Base-by-base conservation (phyloP, 1,284 basidiomycete species). In the Boletus smithii region DNA sequence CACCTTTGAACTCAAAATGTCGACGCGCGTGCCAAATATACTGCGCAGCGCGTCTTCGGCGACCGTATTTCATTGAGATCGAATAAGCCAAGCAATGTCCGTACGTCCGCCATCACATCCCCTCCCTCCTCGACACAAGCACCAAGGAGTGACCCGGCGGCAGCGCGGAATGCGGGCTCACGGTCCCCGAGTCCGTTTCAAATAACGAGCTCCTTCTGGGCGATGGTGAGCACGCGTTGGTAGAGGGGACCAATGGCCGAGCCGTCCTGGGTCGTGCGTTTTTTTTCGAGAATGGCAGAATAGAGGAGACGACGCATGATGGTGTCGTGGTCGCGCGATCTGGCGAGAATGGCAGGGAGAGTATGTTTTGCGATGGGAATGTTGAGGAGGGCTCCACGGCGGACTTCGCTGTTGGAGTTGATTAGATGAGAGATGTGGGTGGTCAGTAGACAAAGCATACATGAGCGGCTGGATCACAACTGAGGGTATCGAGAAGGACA, bases 251-350 rank as follows among this genome's bases (percentile, higher is more conserved):
- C 80, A 7, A 77, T 69, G 16, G 73, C 63, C 8, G 51, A 46
- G 7, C 45, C 43, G 13, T 65, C 58, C 2, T 18, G 9, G 5
- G 50, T 51, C 2, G 44, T 56, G 37, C 61, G 54, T 4, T 64
- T 51, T 33, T 59, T 63, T 26, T 60, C 55, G n/a, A 88, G 72
- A 1, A 89, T 77, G 17, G 79, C 74, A 1, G 84, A 74, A 65
- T 91, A 98, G 13, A 95, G 80, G 23, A 90, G 80, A 48, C 86
- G 87, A 42, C 95, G 85, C 23, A 90, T 86, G 46, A 84, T 74
- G 0, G 86, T 76, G 60, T 98, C 95, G 27, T 87, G 75, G 65
- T 99, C 95, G 50, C 92, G 83, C 0, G 90, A 88, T n/a, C 95
- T 82, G 5, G 81, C 77, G 31, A 99, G 79, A 39, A 98, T 76